A percentile compares a stretch with the other conserved stretches of the same genome.
phyloP scores from a whole-genome alignment of 768 basidiomycete species.

The Leccinum variicolor region DNA sequence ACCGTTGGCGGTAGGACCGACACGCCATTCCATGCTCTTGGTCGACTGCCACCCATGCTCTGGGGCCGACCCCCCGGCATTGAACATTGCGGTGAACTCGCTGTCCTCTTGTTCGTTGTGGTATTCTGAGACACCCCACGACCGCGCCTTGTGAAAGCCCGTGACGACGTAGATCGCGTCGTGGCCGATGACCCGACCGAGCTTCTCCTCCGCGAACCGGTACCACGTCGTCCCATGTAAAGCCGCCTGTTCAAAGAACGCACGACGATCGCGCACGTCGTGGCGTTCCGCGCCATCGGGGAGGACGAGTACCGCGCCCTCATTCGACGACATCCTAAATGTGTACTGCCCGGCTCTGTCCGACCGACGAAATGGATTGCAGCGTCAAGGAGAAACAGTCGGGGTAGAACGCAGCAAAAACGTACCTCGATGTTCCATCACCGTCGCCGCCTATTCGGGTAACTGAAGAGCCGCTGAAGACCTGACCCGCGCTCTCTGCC shows the following conservation, averaged over 20 bases:
- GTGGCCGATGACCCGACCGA: slow-evolving; percentile 28
- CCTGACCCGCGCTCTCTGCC: slow-evolving; percentile 11
- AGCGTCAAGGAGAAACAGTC: not conserved
- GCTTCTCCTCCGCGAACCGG: slow-evolving; percentile 22
- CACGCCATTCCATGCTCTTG: slow-evolving; percentile 19
- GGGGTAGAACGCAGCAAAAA: not conserved
- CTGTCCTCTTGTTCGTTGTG: slow-evolving; percentile 1
- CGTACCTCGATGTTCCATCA: not conserved
- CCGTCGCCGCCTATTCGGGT: not conserved
- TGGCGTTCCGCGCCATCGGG: slow-evolving; percentile 31
- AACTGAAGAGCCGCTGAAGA: slow-evolving; percentile 12
- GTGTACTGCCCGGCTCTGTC: slow-evolving; percentile 7
- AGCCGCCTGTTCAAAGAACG: slow-evolving; percentile 26
- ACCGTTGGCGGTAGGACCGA: slow-evolving; percentile 10
- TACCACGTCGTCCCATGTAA: slow-evolving; percentile 32
- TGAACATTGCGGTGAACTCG: slow-evolving; percentile 15
- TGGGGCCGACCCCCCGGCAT: slow-evolving; percentile 6
- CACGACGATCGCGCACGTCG: slow-evolving; percentile 23
- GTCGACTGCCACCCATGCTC: slow-evolving; percentile 17
- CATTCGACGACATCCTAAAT: slow-evolving; percentile 19
- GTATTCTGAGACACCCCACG: slow-evolving; percentile 31
- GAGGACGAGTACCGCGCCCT: slow-evolving; percentile 33
- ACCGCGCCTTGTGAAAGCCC: slow-evolving; percentile 21
- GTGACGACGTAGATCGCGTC: slow-evolving; percentile 34
- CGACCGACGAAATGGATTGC: not conserved